Percentiles rank a stretch among this genome's conserved stretches.
These are phyloP conservation scores for Mallotus repandus DNA, from an alignment of 441 rosid genomes.

Conservation along the genomic window DNA sequence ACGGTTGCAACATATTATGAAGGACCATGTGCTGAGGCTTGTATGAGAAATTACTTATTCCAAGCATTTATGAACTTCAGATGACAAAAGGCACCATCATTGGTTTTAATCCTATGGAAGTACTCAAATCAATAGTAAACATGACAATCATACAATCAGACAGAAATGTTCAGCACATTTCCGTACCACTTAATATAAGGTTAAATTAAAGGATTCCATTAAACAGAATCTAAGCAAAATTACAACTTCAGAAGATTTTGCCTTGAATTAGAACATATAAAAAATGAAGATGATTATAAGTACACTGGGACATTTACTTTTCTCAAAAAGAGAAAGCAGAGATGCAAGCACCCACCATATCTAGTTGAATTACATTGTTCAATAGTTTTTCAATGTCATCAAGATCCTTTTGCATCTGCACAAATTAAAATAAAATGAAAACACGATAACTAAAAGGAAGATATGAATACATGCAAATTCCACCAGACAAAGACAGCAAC, in stretches of 20 bases:
- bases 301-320: neutral
- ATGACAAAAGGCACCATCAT: neutral
- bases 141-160: neutral
- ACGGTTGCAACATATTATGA: neutral
- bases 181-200: neutral
- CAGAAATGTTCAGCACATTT: neutral
- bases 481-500: slow-evolving; percentile 37
- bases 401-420: slow-evolving; percentile 73
- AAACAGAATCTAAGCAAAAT: slow-evolving; percentile 4
- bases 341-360: slow-evolving; percentile 50
- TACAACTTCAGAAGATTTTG: neutral
- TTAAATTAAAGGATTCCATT: neutral
- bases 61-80: neutral
- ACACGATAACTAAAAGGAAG: slow-evolving; percentile 22
- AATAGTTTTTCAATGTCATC: slow-evolving; percentile 54
- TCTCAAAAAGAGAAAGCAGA: slow-evolving; percentile 8
- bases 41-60: neutral
- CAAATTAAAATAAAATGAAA: slow-evolving; percentile 27
- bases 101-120: neutral
- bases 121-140: neutral
- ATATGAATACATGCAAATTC: slow-evolving; percentile 18
- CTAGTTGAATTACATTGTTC: slow-evolving; percentile 55
- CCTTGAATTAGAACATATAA: neutral
- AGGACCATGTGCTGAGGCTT: neutral
- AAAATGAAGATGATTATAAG: neutral